Evolutionary conservation across 495 filamentous ascomycete species (phyloP).

Genomic region (Lepidopterella palustris): DNA sequence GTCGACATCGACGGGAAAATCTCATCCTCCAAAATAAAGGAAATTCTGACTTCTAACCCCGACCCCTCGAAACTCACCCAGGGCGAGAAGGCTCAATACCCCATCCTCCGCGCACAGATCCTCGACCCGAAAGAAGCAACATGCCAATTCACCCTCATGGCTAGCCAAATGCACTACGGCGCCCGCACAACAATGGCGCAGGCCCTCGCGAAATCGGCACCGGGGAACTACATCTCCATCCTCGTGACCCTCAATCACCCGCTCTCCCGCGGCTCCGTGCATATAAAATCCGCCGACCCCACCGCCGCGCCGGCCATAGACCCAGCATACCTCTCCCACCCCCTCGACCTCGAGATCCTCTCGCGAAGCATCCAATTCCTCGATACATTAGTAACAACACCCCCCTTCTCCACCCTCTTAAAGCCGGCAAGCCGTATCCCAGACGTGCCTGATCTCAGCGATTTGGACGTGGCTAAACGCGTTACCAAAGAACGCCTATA

Average conservation of each 20-base stretch:
- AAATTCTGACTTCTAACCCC: background rate
- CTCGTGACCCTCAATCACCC: slow-evolving; percentile 29
- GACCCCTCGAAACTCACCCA: background rate
- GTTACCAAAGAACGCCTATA: background rate
- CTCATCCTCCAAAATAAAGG: too few species aligned
- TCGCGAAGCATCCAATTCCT: slow-evolving; percentile 6
- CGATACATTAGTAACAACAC: slow-evolving; percentile 3
- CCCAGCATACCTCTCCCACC: slow-evolving; percentile 45
- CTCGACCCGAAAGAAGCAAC: slow-evolving; percentile 8
- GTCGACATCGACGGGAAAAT: too few species aligned
- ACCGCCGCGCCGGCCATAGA: slow-evolving; percentile 50
- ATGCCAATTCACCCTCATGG: slow-evolving; percentile 9
- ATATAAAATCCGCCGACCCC: slow-evolving; percentile 50
- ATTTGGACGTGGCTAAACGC: slow-evolving; percentile 17
- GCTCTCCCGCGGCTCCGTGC: slow-evolving; percentile 46
- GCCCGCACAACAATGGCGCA: background rate
- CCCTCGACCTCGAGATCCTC: slow-evolving; percentile 11
- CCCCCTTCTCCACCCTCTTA: slow-evolving; percentile 1
- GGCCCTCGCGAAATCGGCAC: background rate
- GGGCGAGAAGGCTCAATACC: background rate
- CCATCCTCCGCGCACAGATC: background rate
- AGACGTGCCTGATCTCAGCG: background rate
- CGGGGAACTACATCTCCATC: slow-evolving; percentile 32
- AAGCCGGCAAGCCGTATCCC: slow-evolving; percentile 8
- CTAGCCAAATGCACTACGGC: background rate